Evolutionary conservation across 176 grass and related monocot genomes (phyloP).

Genomic region (Rhynchospora pubera): DNA sequence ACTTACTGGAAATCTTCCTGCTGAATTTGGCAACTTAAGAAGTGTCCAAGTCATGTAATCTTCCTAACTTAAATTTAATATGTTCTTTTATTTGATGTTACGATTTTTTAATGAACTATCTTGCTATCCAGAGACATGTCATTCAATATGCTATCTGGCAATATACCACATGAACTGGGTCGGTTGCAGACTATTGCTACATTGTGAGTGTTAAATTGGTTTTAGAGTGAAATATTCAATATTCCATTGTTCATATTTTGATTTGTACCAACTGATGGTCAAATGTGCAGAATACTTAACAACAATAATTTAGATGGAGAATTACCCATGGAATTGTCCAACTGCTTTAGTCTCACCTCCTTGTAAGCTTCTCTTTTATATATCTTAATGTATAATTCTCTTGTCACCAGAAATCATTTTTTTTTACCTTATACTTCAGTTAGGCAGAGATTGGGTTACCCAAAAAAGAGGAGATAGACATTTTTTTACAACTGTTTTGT

Average conservation of each 20-base stretch:
- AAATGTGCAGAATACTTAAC: slow-evolving; percentile 69
- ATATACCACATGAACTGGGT: slow-evolving; percentile 82
- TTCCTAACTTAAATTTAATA: background rate
- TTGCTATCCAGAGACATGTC: slow-evolving; percentile 66
- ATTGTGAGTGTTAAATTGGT: slow-evolving; percentile 54
- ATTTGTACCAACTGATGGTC: slow-evolving; percentile 6
- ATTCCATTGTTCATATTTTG: background rate
- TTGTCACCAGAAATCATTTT: background rate
- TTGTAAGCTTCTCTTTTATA: slow-evolving; percentile 49
- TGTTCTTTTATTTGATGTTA: background rate
- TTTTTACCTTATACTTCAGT: background rate
- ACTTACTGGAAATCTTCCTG: slow-evolving; percentile 54
- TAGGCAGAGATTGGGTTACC: background rate
- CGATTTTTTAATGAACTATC: slow-evolving; percentile 16
- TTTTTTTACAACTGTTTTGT: slow-evolving; percentile 11
- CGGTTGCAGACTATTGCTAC: slow-evolving; percentile 85
- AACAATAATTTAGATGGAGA: slow-evolving; percentile 86
- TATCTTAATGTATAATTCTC: background rate
- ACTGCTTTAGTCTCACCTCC: slow-evolving; percentile 86
- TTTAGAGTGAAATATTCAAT: background rate
- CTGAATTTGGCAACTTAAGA: slow-evolving; percentile 92
- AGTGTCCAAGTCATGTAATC: slow-evolving; percentile 94
- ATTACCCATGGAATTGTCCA: slow-evolving; percentile 73
- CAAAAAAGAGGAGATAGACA: background rate
- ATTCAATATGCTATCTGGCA: slow-evolving; percentile 57